Evolutionary conservation across 2,329 filamentous ascomycete species (phyloP), one percentile per base, ranked within the genome.

Genomic region (Ceratocystis cacaofunesta): DNA sequence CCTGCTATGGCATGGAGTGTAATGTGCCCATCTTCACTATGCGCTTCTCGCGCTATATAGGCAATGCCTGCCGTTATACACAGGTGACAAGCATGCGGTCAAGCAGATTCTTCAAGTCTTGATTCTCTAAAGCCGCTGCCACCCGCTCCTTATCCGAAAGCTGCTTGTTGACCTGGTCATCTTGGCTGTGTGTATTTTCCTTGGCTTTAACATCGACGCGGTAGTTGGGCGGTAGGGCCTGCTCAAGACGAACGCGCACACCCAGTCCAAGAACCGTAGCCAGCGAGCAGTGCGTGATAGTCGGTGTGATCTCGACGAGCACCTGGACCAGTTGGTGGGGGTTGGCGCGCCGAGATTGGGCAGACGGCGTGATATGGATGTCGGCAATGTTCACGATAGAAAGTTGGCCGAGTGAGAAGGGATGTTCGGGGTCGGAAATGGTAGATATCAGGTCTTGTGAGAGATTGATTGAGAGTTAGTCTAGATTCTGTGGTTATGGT

Each of bases 331-430:
- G 82, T 72, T 72, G 85, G 77, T 79, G 76, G 17, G 78, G 75
- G 65, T 78, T 76, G 32, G 77, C 81, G 43, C 63, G 52, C 25
- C 73, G 70, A 7, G 74, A 73, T 0, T 71, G 66, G 4, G 74
- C 75, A n/a, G 75, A 72, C 7, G 76, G 76, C 8, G 76, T 78
- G 70, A 99, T 90, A 71, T 84, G 81, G 71, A 99, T 96, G 75
- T 99, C 94, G 41, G 89, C 86, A n/a, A 99, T 85, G 70, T 95
- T 96, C 70, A 99, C 91, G 63, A 99, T 94, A 43, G 92, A 91
- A 50, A 99, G 82, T 71, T 94, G 91, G 68, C 92, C 94, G 61
- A 99, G 83, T 2, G 92, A 95, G 64, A 96, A 85, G 46, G 94
- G 94, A 73, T 99, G 94, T 77, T 99, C 94, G 1, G 94, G 94